These are phyloP conservation scores for Trichosporon sp. DNA, from an alignment of 1,284 basidiomycete genomes.

Conservation along the genomic window DNA sequence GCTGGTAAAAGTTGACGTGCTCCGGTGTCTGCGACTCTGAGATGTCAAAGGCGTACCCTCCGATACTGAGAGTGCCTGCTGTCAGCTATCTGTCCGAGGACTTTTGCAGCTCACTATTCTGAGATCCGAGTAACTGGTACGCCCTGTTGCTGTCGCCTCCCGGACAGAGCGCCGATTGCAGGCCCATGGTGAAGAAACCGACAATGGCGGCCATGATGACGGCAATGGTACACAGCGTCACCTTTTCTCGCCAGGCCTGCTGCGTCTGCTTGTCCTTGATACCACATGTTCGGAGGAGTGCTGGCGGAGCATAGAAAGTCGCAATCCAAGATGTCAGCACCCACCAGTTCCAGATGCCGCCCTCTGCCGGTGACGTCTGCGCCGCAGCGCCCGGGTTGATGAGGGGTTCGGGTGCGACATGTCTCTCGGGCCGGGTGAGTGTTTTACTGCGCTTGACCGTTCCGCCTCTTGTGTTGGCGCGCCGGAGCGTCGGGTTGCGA, in stretches of 20 bases:
- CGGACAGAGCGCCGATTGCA: slow-evolving; percentile 88
- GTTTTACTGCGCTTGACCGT: slow-evolving; percentile 71
- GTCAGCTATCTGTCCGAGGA: not conserved
- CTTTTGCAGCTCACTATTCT: slow-evolving; percentile 29
- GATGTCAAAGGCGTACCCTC: slow-evolving; percentile 73
- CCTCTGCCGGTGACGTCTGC: not conserved
- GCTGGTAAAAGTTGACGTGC: slow-evolving; percentile 57
- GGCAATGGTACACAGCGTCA: slow-evolving; percentile 84
- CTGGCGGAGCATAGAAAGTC: slow-evolving; percentile 85
- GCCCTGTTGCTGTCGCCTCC: slow-evolving; percentile 33
- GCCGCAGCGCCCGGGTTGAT: slow-evolving; percentile 59
- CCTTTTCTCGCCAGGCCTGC: slow-evolving; percentile 98
- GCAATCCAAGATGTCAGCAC: slow-evolving; percentile 68
- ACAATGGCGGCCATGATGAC: slow-evolving; percentile 69
- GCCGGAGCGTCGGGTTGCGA: slow-evolving; percentile 24
- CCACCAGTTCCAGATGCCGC: slow-evolving; percentile 60
- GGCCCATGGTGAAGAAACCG: slow-evolving; percentile 90
- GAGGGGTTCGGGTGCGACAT: slow-evolving; percentile 86
- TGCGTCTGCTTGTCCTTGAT: slow-evolving; percentile 69
- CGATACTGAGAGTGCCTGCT: slow-evolving; percentile 65
- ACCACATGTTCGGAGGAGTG: slow-evolving; percentile 66
- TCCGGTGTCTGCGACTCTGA: slow-evolving; percentile 57
- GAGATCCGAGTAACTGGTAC: slow-evolving; percentile 35
- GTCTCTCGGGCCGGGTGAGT: slow-evolving; percentile 88
- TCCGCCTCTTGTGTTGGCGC: slow-evolving; percentile 10